Evolutionary conservation across 148 eudicot genomes (phyloP).

Genomic region (Diospyros lotus): DNA sequence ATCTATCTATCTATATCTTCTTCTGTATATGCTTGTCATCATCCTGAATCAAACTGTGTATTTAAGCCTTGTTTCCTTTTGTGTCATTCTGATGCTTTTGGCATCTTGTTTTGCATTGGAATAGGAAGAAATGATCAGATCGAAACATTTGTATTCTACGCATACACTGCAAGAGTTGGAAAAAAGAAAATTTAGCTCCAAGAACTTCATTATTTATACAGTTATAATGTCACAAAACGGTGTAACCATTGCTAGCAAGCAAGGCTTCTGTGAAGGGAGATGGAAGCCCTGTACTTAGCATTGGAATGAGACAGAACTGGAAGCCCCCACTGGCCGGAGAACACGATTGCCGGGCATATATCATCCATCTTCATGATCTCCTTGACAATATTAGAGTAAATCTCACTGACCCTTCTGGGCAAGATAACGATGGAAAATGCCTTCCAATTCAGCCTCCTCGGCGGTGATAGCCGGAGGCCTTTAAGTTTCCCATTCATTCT

Average conservation of each 20-base stretch:
- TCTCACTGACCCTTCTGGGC: constrained; percentile 29
- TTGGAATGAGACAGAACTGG: constrained; percentile 38
- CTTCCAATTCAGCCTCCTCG: constrained; percentile 46
- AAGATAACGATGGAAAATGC: constrained; percentile 24
- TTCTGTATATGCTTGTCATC: background rate
- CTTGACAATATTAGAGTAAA: constrained; percentile 28
- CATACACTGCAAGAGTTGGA: too few relatives aligned
- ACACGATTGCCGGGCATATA: constrained; percentile 29
- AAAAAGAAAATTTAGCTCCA: background rate
- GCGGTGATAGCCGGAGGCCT: constrained; percentile 29
- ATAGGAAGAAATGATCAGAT: too few relatives aligned
- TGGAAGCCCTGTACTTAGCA: background rate
- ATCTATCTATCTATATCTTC: background rate
- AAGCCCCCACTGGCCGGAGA: constrained; percentile 47
- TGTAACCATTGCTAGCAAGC: background rate
- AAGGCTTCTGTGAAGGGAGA: background rate
- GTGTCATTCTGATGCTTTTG: too few relatives aligned
- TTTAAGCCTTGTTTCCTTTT: too few relatives aligned
- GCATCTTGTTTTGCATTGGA: too few relatives aligned
- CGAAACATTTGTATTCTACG: too few relatives aligned
- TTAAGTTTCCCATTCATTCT: constrained; percentile 25
- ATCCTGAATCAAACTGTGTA: background rate
- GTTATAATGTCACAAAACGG: background rate
- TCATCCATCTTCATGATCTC: constrained; percentile 30
- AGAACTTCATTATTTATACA: background rate